These are phyloP conservation scores for Calonectria honghensis DNA, from an alignment of 2,329 filamentous ascomycete genomes.

Conservation along the genomic window DNA sequence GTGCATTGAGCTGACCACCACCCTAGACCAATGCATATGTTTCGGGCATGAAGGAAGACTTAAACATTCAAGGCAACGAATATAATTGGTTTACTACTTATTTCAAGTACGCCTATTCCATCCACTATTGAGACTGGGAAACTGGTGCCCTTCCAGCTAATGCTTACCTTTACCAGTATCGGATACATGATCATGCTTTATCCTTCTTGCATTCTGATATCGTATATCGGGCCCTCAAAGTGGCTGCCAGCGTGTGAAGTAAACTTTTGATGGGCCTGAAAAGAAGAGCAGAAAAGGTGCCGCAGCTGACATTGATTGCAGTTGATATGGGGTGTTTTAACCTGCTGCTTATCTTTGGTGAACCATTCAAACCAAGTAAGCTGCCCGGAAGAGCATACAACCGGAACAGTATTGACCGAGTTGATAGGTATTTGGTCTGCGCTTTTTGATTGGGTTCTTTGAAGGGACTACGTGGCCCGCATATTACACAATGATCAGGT, in stretches of 20 bases:
- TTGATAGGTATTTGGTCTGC: conserved; percentile 26
- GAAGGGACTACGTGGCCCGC: conserved; percentile 40
- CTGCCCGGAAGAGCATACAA: neutral
- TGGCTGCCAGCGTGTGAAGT: conserved; percentile 17
- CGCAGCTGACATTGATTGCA: neutral
- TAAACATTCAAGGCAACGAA: conserved; percentile 5
- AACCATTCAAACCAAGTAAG: conserved; percentile 23
- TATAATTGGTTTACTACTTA: conserved; percentile 22
- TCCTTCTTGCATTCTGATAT: conserved; percentile 13
- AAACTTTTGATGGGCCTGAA: neutral
- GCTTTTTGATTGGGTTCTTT: conserved; percentile 38
- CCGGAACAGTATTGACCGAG: neutral
- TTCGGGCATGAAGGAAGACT: conserved; percentile 21
- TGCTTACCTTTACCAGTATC: neutral
- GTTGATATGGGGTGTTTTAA: conserved; percentile 30
- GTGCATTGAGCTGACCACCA: neutral
- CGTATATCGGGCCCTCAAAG: conserved; percentile 20
- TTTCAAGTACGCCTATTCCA: neutral
- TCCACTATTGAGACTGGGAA: neutral
- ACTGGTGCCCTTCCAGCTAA: too few relatives aligned
- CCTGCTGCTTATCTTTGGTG: conserved; percentile 15
- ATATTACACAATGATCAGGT: conserved; percentile 42
- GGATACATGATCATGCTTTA: conserved; percentile 26
- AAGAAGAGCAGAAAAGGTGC: neutral
- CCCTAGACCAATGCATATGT: conserved; percentile 17